phyloP scores from a whole-genome alignment of 768 basidiomycete species.

The Dacryopinax spathularia region DNA sequence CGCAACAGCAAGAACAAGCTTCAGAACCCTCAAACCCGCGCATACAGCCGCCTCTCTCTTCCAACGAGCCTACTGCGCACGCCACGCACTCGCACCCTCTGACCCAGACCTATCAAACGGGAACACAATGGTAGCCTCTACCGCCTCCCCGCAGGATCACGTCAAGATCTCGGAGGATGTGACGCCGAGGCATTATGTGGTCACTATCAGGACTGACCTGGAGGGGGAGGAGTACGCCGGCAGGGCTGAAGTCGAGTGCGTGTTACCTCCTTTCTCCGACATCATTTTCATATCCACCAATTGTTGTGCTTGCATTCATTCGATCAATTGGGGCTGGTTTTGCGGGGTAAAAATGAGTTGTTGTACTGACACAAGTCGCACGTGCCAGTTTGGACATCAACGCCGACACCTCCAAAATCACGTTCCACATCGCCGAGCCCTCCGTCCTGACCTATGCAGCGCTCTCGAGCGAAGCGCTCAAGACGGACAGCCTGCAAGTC shows the following conservation, averaged over 20 bases:
- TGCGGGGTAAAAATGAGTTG: too few relatives aligned
- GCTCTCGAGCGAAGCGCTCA: constrained; percentile 36
- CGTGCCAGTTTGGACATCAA: constrained; percentile 54
- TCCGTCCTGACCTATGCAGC: constrained; percentile 43
- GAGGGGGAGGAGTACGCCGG: background rate
- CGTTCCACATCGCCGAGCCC: constrained; percentile 46
- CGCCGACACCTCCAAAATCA: constrained; percentile 43
- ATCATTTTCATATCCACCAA: too few relatives aligned
- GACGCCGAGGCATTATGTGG: constrained; percentile 23
- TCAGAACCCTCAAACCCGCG: too few relatives aligned
- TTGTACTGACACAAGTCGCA: too few relatives aligned
- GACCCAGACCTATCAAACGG: too few relatives aligned
- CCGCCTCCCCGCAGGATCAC: background rate
- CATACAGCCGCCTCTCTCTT: background rate
- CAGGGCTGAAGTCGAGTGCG: background rate
- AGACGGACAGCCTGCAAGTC: constrained; percentile 33
- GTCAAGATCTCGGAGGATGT: constrained; percentile 8
- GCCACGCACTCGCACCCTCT: background rate
- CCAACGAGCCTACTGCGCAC: background rate
- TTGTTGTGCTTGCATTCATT: too few relatives aligned
- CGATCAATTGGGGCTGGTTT: too few relatives aligned
- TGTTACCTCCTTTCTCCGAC: too few relatives aligned
- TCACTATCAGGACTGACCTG: constrained; percentile 23
- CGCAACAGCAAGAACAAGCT: too few relatives aligned
- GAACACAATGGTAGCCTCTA: background rate